Evolutionary conservation across 345 rosid species (phyloP).

Genomic region (Ailanthus altissimus): DNA sequence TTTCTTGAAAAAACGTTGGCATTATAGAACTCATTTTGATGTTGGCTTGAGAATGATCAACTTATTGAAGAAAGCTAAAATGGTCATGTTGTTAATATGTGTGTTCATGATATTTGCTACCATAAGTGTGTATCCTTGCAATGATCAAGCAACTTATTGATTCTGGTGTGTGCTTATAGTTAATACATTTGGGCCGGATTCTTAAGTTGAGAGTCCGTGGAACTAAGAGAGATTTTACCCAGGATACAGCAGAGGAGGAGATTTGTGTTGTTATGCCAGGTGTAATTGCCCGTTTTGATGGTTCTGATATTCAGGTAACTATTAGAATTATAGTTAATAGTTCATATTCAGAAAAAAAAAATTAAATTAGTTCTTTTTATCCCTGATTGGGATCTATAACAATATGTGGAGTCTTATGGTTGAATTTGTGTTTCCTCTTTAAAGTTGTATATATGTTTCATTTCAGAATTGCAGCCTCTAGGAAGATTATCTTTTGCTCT

Average conservation of each 20-base stretch:
- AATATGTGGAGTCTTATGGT: background rate
- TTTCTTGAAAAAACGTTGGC: too few species aligned
- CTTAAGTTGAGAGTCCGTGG: constrained; percentile 75
- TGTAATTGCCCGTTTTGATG: constrained; percentile 85
- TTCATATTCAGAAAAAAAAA: background rate
- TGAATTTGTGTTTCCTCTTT: background rate
- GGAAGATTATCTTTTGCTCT: constrained; percentile 7
- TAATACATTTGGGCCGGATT: constrained; percentile 65
- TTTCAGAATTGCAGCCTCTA: background rate
- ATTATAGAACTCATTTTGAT: too few species aligned
- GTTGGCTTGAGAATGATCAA: too few species aligned
- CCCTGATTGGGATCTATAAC: background rate
- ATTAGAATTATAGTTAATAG: background rate
- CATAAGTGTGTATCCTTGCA: background rate
- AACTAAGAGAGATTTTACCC: constrained; percentile 61
- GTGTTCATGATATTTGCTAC: background rate
- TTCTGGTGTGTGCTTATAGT: constrained; percentile 34
- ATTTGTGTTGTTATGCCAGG: constrained; percentile 74
- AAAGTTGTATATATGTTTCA: constrained; percentile 1
- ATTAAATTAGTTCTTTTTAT: background rate
- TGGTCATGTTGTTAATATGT: background rate
- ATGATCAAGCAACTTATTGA: background rate
- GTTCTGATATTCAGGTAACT: constrained; percentile 65
- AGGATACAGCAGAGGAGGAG: constrained; percentile 67
- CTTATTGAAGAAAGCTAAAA: background rate